These are phyloP conservation scores for Rossbeevera mucosa DNA, from an alignment of 768 basidiomycete species.

Conservation along the genomic window DNA sequence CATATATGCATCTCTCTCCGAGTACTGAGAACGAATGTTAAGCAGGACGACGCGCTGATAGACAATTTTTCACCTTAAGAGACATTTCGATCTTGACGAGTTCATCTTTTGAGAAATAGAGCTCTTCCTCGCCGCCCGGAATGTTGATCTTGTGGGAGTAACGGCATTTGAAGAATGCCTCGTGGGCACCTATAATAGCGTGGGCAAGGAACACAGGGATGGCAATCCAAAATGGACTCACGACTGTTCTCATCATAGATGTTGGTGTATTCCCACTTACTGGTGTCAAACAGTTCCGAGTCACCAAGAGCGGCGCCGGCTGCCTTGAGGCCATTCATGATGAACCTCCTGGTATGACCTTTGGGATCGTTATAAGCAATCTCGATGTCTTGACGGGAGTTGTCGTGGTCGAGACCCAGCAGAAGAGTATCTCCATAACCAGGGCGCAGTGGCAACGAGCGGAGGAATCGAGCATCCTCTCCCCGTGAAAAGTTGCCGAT, in stretches of 20 bases:
- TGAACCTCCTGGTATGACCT: conserved; percentile 70
- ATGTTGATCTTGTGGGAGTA: conserved; percentile 53
- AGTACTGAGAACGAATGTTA: conserved; percentile 52
- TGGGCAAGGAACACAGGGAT: not conserved
- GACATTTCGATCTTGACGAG: conserved; percentile 83
- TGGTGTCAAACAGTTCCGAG: conserved; percentile 55
- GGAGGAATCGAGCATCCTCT: conserved; percentile 69
- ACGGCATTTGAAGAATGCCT: conserved; percentile 77
- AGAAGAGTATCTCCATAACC: conserved; percentile 77
- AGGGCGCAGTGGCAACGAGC: conserved; percentile 70
- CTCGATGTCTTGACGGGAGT: conserved; percentile 66
- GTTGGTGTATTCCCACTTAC: conserved; percentile 72
- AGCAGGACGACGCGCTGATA: not conserved
- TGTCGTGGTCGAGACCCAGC: conserved; percentile 87
- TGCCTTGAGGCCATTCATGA: conserved; percentile 77
- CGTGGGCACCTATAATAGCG: conserved; percentile 60
- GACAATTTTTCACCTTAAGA: conserved; percentile 60
- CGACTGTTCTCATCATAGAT: conserved; percentile 53
- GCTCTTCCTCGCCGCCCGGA: conserved; percentile 38
- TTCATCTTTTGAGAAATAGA: conserved; percentile 67
- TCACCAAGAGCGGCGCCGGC: conserved; percentile 68
- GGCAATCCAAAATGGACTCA: conserved; percentile 24
- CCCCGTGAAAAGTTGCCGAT: conserved; percentile 83
- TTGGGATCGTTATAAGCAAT: conserved; percentile 80
- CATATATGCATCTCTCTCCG: conserved; percentile 58